These are phyloP conservation scores for Teratosphaeriaceae sp. DNA, from an alignment of 2,329 filamentous ascomycete species.

Conservation along the genomic window DNA sequence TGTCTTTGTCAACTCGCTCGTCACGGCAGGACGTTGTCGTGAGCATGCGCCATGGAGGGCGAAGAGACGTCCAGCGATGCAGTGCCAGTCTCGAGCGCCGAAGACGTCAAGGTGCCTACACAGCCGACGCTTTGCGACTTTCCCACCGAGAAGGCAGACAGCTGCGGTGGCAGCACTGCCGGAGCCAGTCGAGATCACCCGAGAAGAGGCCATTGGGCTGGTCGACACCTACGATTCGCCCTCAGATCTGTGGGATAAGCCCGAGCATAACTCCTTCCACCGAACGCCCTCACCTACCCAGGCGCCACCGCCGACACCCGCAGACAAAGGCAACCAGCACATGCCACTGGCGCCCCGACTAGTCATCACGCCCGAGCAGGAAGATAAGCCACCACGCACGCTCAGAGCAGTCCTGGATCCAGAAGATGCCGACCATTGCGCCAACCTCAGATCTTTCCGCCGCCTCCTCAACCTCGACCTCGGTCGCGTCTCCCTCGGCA, in stretches of 20 bases:
- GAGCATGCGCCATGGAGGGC: constrained; percentile 30
- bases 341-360: constrained; percentile 25
- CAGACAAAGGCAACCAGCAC: neutral
- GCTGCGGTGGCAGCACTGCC: constrained; percentile 6
- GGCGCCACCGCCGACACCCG: neutral
- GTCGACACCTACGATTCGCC: constrained; percentile 41
- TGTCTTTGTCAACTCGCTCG: constrained; percentile 48
- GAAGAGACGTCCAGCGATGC: too few species aligned
- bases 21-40: constrained; percentile 46
- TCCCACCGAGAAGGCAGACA: neutral
- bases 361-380: constrained; percentile 22
- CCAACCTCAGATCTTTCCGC: constrained; percentile 13
- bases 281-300: neutral
- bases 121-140: neutral
- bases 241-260: constrained; percentile 11
- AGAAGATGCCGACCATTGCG: constrained; percentile 16
- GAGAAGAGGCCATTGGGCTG: constrained; percentile 40
- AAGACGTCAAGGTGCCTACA: constrained; percentile 7
- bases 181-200: constrained; percentile 26
- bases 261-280: neutral
- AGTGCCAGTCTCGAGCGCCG: neutral
- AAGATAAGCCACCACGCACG: constrained; percentile 9
- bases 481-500: constrained; percentile 14
- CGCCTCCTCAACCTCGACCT: constrained; percentile 7
- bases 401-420: constrained; percentile 16